Evolutionary conservation across 345 rosid genomes (phyloP).

Genomic region (Punica granatum): DNA sequence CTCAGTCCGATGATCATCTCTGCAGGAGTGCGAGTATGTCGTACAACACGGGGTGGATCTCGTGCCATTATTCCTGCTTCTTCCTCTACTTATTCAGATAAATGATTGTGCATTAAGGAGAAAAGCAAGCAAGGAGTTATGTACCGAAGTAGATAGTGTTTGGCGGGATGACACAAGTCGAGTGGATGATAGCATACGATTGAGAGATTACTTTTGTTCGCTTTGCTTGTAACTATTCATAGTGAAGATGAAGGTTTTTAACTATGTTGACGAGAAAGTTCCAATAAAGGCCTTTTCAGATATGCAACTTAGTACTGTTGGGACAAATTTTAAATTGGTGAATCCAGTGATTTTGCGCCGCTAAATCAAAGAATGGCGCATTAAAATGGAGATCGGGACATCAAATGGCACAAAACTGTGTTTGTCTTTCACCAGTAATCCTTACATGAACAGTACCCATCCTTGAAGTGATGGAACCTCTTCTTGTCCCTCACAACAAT

Average conservation of each 20-base stretch:
- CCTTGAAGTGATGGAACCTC: constrained; percentile 14
- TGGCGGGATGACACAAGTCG: neutral
- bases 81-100: neutral
- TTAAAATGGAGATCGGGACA: neutral
- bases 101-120: neutral
- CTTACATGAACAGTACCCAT: constrained; percentile 10
- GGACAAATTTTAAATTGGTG: neutral
- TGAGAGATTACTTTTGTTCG: neutral
- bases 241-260: neutral
- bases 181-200: neutral
- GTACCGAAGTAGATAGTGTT: neutral
- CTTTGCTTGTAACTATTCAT: neutral
- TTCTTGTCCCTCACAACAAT: constrained; percentile 11
- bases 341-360: neutral
- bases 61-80: neutral
- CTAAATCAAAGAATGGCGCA: neutral
- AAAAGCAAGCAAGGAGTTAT: neutral
- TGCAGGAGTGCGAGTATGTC: neutral
- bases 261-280: neutral
- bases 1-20: neutral
- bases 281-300: neutral
- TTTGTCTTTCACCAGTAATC: constrained; percentile 8
- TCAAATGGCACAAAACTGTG: too few relatives aligned
- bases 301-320: neutral
- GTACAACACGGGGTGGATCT: neutral